Evolutionary conservation across 305 asterid genomes (phyloP).

Genomic region (Plantago coronopus): DNA sequence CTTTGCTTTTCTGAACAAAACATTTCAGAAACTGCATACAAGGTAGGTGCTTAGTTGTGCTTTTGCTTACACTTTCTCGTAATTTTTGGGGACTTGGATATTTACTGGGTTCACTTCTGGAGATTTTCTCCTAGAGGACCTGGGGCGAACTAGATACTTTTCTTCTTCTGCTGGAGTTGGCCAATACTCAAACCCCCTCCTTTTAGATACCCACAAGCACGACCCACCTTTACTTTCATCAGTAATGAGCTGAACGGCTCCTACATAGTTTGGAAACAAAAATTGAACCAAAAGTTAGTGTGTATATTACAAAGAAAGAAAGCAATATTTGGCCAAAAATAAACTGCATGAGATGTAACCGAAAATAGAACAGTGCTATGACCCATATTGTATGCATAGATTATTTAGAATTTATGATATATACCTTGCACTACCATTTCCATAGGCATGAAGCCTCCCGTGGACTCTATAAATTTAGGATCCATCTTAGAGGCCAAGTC

Average conservation of each 20-base stretch:
- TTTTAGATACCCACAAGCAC: conserved; percentile 82
- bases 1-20: neutral
- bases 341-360: conserved; percentile 5
- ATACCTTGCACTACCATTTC: conserved; percentile 77
- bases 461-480: conserved; percentile 32
- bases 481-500: conserved; percentile 53
- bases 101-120: conserved; percentile 38
- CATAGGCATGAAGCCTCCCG: conserved; percentile 82
- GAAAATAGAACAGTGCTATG: neutral
- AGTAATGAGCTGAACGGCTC: conserved; percentile 76
- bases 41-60: neutral
- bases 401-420: neutral
- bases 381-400: neutral
- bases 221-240: conserved; percentile 89
- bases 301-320: conserved; percentile 16
- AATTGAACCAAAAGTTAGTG: conserved; percentile 16
- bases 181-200: conserved; percentile 93
- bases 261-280: conserved; percentile 36
- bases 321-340: too few relatives aligned
- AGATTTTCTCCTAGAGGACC: conserved; percentile 41
- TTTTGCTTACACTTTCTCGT: conserved; percentile 72
- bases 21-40: neutral
- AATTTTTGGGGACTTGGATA: conserved; percentile 63
- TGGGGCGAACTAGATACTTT: conserved; percentile 47
- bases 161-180: conserved; percentile 87